phyloP scores from a whole-genome alignment of 1,139 yeast genomes.

The Protomyces macrosporus region DNA sequence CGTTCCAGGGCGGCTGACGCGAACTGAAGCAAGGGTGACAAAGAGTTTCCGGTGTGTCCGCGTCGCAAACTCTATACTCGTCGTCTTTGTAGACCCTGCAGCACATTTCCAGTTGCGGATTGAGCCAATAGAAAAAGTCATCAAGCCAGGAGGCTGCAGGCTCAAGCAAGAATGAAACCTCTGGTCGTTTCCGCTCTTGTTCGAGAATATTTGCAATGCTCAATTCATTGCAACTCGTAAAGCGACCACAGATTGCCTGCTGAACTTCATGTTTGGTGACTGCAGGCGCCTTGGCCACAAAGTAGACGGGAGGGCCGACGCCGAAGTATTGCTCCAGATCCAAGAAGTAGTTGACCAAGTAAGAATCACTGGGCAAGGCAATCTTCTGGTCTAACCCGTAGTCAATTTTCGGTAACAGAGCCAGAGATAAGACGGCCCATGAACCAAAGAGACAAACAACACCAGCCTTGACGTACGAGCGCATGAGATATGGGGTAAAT shows the following conservation, averaged over 20 bases:
- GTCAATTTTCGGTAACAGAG: conserved; percentile 61
- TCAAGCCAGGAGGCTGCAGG: conserved; percentile 92
- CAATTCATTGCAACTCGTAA: conserved; percentile 70
- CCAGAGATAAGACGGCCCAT: conserved; percentile 63
- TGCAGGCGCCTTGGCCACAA: conserved; percentile 64
- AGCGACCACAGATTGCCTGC: conserved; percentile 76
- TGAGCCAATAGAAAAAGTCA: conserved; percentile 79
- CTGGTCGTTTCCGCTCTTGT: conserved; percentile 69
- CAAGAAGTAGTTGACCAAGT: conserved; percentile 70
- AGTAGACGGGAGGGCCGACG: conserved; percentile 88
- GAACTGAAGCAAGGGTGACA: conserved; percentile 66
- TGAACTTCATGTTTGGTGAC: conserved; percentile 59
- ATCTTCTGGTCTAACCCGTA: conserved; percentile 84
- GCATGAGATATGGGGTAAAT: conserved; percentile 58
- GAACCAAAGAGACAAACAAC: conserved; percentile 53
- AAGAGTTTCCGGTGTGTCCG: conserved; percentile 61
- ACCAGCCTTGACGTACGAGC: conserved; percentile 46
- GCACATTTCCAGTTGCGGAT: conserved; percentile 81
- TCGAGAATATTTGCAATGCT: conserved; percentile 81
- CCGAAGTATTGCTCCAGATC: conserved; percentile 68
- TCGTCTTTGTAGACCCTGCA: conserved; percentile 52
- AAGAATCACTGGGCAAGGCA: conserved; percentile 80
- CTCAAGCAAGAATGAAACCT: conserved; percentile 61
- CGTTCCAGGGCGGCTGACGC: conserved; percentile 58
- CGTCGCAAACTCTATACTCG: conserved; percentile 53